phyloP scores from a whole-genome alignment of 2,329 filamentous ascomycete genomes.

The Colletotrichum gigasporum region DNA sequence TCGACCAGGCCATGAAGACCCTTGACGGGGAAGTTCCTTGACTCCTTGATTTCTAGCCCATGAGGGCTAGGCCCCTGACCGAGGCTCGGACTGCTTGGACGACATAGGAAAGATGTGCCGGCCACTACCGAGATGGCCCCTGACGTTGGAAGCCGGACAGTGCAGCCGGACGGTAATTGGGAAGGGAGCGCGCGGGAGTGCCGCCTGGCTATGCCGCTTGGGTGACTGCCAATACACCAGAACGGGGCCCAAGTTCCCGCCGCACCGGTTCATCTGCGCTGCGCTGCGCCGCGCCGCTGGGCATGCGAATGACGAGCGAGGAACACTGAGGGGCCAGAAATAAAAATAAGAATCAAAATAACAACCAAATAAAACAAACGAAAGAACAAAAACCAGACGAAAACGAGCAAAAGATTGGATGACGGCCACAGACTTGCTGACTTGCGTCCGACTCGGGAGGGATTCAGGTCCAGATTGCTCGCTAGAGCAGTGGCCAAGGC shows the following conservation, averaged over 20 bases:
- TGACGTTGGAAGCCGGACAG: constrained; percentile 9
- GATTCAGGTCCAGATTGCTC: neutral
- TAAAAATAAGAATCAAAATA: constrained; percentile 16
- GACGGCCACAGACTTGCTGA: neutral
- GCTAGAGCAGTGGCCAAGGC: neutral
- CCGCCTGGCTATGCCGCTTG: constrained; percentile 22
- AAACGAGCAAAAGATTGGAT: neutral
- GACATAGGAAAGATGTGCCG: constrained; percentile 27
- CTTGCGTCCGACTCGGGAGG: neutral
- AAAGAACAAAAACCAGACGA: neutral
- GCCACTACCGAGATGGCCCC: constrained; percentile 18
- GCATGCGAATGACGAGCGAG: neutral
- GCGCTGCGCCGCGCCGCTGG: neutral
- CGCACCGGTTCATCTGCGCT: constrained; percentile 22
- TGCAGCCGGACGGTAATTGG: constrained; percentile 26
- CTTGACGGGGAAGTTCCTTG: constrained; percentile 1
- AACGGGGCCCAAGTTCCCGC: constrained; percentile 22
- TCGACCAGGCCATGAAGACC: neutral
- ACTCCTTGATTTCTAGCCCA: neutral
- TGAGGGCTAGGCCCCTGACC: constrained; percentile 13
- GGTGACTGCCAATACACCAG: constrained; percentile 8
- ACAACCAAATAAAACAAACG: constrained; percentile 3
- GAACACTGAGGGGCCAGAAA: neutral
- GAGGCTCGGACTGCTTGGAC: constrained; percentile 13
- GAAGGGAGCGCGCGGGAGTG: constrained; percentile 23